Conservation (phyloP, 148 eudicot species). For the Rhododendron henanense region DNA sequence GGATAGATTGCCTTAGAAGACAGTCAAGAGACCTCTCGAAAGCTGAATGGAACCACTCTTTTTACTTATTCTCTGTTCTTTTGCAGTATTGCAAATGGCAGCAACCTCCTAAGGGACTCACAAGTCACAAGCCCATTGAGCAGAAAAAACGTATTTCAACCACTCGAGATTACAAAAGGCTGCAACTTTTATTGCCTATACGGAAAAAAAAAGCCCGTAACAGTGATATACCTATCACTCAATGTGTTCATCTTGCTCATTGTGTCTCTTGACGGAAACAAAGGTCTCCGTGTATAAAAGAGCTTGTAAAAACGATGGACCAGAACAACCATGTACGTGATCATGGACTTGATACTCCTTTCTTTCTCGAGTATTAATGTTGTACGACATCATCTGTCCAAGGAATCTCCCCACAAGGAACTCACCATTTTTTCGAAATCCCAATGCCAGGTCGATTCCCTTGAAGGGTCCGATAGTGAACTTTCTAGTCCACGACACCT, state of each 20-base stretch:
- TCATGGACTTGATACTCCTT: neutral
- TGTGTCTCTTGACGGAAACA: neutral
- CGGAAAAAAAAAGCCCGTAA: too few relatives aligned
- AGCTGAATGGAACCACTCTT: neutral
- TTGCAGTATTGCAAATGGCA: neutral
- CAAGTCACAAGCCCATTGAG: neutral
- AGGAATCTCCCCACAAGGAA: neutral
- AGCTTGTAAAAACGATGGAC: neutral
- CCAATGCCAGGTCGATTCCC: neutral
- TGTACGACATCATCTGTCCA: neutral
- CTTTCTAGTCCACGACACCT: neutral
- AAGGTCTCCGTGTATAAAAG: neutral
- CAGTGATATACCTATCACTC: neutral
- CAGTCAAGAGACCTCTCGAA: neutral
- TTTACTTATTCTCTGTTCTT: neutral
- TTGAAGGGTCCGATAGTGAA: neutral
- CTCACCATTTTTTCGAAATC: neutral
- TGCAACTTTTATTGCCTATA: too few relatives aligned
- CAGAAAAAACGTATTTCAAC: too few relatives aligned
- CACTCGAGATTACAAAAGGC: too few relatives aligned
- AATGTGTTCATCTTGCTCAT: neutral
- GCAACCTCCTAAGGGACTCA: neutral
- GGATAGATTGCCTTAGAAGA: neutral
- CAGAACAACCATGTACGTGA: neutral
- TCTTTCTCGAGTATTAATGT: neutral